Percentiles rank a stretch among this genome's conserved stretches.
These are phyloP conservation scores for Penicillium crystallinum DNA, from an alignment of 495 filamentous ascomycete genomes.

Conservation along the genomic window DNA sequence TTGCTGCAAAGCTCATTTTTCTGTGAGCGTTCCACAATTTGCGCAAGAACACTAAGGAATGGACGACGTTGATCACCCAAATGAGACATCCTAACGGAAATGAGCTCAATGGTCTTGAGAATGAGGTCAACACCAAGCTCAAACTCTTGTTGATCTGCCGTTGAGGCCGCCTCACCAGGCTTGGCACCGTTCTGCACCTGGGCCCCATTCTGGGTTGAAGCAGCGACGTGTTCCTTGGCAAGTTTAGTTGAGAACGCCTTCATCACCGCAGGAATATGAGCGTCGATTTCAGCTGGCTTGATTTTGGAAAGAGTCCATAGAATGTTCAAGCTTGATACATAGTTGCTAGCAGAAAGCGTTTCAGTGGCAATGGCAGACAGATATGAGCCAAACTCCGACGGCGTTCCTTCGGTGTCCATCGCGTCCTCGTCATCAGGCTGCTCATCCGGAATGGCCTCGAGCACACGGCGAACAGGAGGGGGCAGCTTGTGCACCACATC, in stretches of 20 bases:
- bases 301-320: slow-evolving; percentile 85
- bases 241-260: slow-evolving; percentile 90
- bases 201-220: slow-evolving; percentile 47
- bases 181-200: slow-evolving; percentile 36
- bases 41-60: slow-evolving; percentile 90
- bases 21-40: slow-evolving; percentile 87
- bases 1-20: slow-evolving; percentile 81
- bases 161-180: slow-evolving; percentile 51
- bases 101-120: slow-evolving; percentile 88
- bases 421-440: slow-evolving; percentile 84
- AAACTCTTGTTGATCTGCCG: slow-evolving; percentile 61
- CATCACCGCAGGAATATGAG: slow-evolving; percentile 83
- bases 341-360: slow-evolving; percentile 66
- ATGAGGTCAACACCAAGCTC: slow-evolving; percentile 84
- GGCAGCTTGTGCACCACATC: slow-evolving; percentile 49
- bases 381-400: slow-evolving; percentile 76
- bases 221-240: slow-evolving; percentile 86
- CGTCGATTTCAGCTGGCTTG: slow-evolving; percentile 78
- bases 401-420: slow-evolving; percentile 68
- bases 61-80: slow-evolving; percentile 89
- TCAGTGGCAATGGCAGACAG: slow-evolving; percentile 79
- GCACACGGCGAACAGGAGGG: slow-evolving; percentile 71
- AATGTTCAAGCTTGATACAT: slow-evolving; percentile 82
- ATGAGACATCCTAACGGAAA: slow-evolving; percentile 83
- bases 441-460: slow-evolving; percentile 87